Base-by-base conservation (phyloP, 106 monocot species). In the Chionographis japonica region DNA sequence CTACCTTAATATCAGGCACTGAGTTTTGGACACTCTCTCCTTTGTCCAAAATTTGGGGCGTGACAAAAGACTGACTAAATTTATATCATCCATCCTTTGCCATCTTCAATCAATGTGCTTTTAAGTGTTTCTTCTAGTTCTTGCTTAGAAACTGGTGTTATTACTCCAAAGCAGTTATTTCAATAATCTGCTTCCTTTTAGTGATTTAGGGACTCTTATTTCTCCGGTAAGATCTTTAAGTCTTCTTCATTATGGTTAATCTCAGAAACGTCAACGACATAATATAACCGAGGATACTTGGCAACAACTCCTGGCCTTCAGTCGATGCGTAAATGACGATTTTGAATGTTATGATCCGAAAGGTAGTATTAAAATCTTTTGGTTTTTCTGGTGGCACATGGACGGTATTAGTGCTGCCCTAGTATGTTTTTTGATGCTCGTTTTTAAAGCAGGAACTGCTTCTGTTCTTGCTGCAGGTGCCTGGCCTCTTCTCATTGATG, bases 401-500 rank as follows among this genome's bases (percentile, higher is more conserved):
- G 9, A 46, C 2, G 5, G 9, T 46, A 46, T 46, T 46, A 6
- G 46, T 46, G 14, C 17, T 74, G 20, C 4, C 64, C 11, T 51
- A 14, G n/a, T 10, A 62, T 54, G 35, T 13, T 20, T 49, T 12
- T 46, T 60, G 39, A 60, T 60, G 50, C 41, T 38, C 56, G 42
- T 6, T 46, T 60, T 11, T 60, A 6, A 6, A 56, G 37, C 4
- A 8, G 51, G 12, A 9, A 75, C 49, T 49, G 20, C 3, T 74
- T 58, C 37, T 15, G 50, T 55, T 76, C 18, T 63, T 75, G 11
- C 53, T 69, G 12, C 64, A 93, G 92, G 92, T 74, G 92, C 92
- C 71, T 93, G 92, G 92, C 92, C 92, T 61, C 85, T 93, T 78
- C 80, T 93, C 6, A 83, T 93, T 78, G 92, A 93, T 77, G 92